Percentiles rank a stretch among this genome's conserved stretches.
Conservation (phyloP, 1,284 basidiomycete species). For the Coniferiporia weirii region DNA sequence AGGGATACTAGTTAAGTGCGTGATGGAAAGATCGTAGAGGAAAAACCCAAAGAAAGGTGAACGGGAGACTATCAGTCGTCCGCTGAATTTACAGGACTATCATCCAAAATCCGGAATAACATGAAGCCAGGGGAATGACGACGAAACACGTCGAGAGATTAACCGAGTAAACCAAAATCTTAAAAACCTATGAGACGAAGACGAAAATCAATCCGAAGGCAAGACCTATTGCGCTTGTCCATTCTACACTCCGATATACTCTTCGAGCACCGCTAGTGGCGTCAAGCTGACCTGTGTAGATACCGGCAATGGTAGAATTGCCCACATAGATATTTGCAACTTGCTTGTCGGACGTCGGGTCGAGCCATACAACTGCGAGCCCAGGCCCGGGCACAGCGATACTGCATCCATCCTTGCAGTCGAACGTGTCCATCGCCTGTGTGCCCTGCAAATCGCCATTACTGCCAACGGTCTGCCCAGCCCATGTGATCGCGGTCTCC, state of each 20-base stretch:
- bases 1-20: no score
- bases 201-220: neutral
- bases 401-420: constrained; percentile 33
- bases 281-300: neutral
- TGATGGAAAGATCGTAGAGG: no score
- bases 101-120: no score
- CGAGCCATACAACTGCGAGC: constrained; percentile 36
- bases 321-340: constrained; percentile 8
- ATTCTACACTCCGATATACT: neutral
- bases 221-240: neutral
- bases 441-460: constrained; percentile 34
- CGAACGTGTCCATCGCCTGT: constrained; percentile 33
- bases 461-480: constrained; percentile 39
- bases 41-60: no score
- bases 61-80: no score
- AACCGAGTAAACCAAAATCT: neutral
- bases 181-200: neutral
- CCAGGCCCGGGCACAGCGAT: constrained; percentile 41
- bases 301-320: constrained; percentile 14
- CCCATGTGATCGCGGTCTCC: constrained; percentile 55
- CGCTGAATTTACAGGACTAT: no score
- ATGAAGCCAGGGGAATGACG: neutral
- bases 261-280: neutral
- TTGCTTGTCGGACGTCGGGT: constrained; percentile 5
- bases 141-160: neutral